These are phyloP conservation scores for Penicillium macrosclerotiorum DNA, from an alignment of 495 filamentous ascomycete genomes.

Conservation along the genomic window DNA sequence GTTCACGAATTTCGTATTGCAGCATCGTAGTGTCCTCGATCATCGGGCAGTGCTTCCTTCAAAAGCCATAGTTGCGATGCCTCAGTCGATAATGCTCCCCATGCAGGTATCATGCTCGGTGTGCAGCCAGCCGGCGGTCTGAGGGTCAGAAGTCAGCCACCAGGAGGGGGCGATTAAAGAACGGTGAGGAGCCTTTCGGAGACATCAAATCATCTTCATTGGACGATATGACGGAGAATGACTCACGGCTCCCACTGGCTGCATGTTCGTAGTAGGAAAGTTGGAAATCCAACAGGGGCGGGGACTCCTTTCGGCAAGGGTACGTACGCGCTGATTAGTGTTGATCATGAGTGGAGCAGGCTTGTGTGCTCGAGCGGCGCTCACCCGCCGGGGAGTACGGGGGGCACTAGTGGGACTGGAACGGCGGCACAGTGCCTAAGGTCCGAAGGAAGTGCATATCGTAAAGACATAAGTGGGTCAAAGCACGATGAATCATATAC, in stretches of 20 bases:
- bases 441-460: too few relatives aligned
- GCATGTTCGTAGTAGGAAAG: background rate
- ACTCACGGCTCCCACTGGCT: conserved; percentile 7
- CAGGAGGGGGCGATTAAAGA: background rate
- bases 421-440: too few relatives aligned
- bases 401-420: too few relatives aligned
- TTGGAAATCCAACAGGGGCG: conserved; percentile 8
- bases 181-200: conserved; percentile 4
- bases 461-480: too few relatives aligned
- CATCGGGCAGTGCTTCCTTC: background rate
- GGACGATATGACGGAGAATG: background rate
- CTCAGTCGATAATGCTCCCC: too few relatives aligned
- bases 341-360: too few relatives aligned
- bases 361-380: too few relatives aligned
- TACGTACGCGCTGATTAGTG: background rate
- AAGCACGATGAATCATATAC: too few relatives aligned
- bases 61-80: too few relatives aligned
- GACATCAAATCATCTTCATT: conserved; percentile 2
- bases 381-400: too few relatives aligned
- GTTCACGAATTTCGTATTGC: background rate
- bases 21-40: background rate
- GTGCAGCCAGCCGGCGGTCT: conserved; percentile 3
- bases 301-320: conserved; percentile 1
- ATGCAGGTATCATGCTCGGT: too few relatives aligned
- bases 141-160: background rate